Evolutionary conservation across 129 eudicot species (phyloP).

Genomic region (Pseudognaphalium luteoalbum): DNA sequence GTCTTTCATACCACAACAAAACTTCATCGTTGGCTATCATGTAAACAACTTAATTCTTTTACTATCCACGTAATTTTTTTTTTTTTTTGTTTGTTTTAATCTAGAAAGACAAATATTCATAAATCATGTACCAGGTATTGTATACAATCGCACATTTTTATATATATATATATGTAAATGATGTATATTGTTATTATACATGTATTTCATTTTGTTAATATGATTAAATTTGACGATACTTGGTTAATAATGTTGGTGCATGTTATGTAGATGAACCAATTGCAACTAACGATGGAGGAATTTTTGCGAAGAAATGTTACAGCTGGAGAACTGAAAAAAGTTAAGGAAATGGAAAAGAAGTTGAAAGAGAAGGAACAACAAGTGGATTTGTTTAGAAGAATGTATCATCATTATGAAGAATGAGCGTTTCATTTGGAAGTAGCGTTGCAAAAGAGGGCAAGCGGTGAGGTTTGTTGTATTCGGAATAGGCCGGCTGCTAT

Average conservation of each 20-base stretch:
- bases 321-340: conserved; percentile 19
- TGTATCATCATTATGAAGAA: conserved; percentile 28
- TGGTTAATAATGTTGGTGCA: no score
- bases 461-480: conserved; percentile 3
- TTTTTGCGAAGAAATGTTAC: conserved; percentile 29
- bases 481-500: conserved; percentile 29
- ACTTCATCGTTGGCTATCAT: conserved; percentile 20
- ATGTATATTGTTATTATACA: no score
- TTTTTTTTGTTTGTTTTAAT: no score
- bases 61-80: no score
- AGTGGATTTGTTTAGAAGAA: conserved; percentile 22
- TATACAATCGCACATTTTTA: no score
- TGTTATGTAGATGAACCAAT: conserved; percentile 16
- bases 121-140: no score
- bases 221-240: background rate
- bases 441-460: conserved; percentile 5
- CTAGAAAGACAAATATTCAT: no score
- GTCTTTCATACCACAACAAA: conserved; percentile 25
- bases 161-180: no score
- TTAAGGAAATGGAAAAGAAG: conserved; percentile 20
- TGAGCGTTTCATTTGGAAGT: conserved; percentile 19
- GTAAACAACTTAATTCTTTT: background rate
- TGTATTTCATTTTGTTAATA: no score
- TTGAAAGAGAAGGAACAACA: conserved; percentile 27
- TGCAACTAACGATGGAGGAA: conserved; percentile 22